These are phyloP conservation scores for Termitomyces sp. DNA, from an alignment of 768 basidiomycete species.

Conservation along the genomic window DNA sequence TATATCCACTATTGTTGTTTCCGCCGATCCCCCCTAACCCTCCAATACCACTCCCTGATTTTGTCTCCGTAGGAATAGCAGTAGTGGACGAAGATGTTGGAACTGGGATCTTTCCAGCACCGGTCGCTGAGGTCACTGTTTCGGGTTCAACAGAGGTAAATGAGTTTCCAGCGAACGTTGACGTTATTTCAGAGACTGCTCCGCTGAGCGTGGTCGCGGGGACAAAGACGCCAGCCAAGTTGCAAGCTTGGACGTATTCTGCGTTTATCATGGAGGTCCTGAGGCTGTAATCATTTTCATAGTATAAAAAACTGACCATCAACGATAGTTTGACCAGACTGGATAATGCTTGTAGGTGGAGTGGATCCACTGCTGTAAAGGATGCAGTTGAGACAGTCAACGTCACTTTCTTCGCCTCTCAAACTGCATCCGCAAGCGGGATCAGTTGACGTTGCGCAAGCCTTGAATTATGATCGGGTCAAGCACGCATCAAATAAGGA, in stretches of 20 bases:
- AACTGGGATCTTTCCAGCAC: background rate
- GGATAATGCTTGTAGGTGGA: background rate
- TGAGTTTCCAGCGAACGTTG: background rate
- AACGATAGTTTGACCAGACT: background rate
- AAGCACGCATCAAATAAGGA: background rate
- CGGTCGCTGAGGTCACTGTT: background rate
- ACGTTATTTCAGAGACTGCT: background rate
- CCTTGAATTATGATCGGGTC: background rate
- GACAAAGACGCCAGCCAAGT: conserved; percentile 4
- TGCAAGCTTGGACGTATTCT: conserved; percentile 9
- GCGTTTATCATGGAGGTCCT: background rate
- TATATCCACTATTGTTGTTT: background rate
- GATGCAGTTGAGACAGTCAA: conserved; percentile 11
- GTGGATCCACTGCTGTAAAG: background rate
- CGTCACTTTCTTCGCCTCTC: conserved; percentile 1
- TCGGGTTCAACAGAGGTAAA: background rate
- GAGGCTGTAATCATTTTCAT: background rate
- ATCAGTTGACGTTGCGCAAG: background rate
- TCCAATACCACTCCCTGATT: background rate
- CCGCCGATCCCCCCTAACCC: background rate
- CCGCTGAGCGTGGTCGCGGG: conserved; percentile 11
- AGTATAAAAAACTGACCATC: background rate
- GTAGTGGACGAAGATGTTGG: background rate
- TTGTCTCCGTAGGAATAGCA: background rate
- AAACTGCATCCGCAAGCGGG: conserved; percentile 6